Evolutionary conservation across 116 monocot species (phyloP).

Genomic region (Iris pallida): DNA sequence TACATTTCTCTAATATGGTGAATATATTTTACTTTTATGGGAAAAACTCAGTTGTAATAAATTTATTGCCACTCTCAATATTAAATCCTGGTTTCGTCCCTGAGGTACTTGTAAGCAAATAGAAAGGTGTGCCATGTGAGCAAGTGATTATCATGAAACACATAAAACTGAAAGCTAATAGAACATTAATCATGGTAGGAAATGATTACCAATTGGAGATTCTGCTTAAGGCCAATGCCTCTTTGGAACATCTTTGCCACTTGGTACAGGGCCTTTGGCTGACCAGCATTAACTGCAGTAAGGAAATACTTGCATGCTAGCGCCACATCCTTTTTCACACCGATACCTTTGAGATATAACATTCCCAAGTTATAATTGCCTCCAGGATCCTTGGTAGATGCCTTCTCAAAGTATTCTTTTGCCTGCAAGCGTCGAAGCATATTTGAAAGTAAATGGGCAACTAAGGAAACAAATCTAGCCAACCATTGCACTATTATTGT

Average conservation of each 20-base stretch:
- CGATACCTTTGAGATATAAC: conserved; percentile 88
- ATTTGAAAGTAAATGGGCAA: too few relatives aligned
- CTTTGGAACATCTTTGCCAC: conserved; percentile 94
- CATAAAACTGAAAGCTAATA: neutral
- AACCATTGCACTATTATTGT: too few relatives aligned
- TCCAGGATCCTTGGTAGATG: conserved; percentile 75
- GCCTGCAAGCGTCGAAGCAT: conserved; percentile 31
- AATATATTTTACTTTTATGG: too few relatives aligned
- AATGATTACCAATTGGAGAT: conserved; percentile 55
- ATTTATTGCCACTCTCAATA: too few relatives aligned
- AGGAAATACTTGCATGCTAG: conserved; percentile 61
- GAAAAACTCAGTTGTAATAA: too few relatives aligned
- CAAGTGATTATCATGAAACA: neutral
- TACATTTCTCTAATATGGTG: too few relatives aligned
- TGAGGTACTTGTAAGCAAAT: too few relatives aligned
- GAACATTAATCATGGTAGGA: neutral
- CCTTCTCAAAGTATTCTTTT: conserved; percentile 86
- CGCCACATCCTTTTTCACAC: conserved; percentile 63
- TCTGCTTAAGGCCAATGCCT: conserved; percentile 80
- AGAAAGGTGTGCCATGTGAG: too few relatives aligned
- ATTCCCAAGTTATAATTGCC: conserved; percentile 91
- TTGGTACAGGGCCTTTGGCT: conserved; percentile 93
- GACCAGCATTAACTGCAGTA: conserved; percentile 68
- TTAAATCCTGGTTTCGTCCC: too few relatives aligned
- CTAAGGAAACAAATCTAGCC: too few relatives aligned